Evolutionary conservation across 2,329 filamentous ascomycete genomes (phyloP).

Genomic region (Hysterium pulicare): DNA sequence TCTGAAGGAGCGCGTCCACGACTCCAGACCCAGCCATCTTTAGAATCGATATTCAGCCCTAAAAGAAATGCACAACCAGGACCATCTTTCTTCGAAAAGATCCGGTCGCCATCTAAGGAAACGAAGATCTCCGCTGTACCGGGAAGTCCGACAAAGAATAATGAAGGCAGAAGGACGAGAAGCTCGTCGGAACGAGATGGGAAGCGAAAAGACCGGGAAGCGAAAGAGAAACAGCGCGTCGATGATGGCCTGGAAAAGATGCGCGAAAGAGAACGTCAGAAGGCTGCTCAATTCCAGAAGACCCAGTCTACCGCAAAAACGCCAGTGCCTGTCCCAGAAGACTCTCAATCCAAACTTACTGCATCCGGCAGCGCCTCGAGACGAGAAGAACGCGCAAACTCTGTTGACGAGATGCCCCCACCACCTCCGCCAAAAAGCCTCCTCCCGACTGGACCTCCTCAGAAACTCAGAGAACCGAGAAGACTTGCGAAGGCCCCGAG

Average conservation of each 20-base stretch:
- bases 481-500: slow-evolving; percentile 58
- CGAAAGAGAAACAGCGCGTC: slow-evolving; percentile 60
- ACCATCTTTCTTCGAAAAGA: slow-evolving; percentile 28
- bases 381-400: slow-evolving; percentile 26
- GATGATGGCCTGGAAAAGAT: slow-evolving; percentile 65
- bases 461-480: slow-evolving; percentile 42
- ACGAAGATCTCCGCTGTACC: slow-evolving; percentile 18
- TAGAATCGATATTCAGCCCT: slow-evolving; percentile 34
- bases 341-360: slow-evolving; percentile 19
- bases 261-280: slow-evolving; percentile 67
- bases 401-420: slow-evolving; percentile 57
- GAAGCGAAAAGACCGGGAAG: slow-evolving; percentile 55
- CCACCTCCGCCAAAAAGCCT: slow-evolving; percentile 55
- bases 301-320: slow-evolving; percentile 50
- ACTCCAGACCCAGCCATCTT: slow-evolving; percentile 21
- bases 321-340: slow-evolving; percentile 34
- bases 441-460: slow-evolving; percentile 49
- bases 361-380: neutral
- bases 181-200: slow-evolving; percentile 61
- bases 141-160: slow-evolving; percentile 30
- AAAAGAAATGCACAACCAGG: slow-evolving; percentile 27
- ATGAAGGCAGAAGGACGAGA: slow-evolving; percentile 49
- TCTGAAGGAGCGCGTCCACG: slow-evolving; percentile 30
- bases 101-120: slow-evolving; percentile 35
- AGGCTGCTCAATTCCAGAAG: slow-evolving; percentile 51